These are phyloP conservation scores for Globisporangium polare DNA, from an alignment of 352 stramenopile genomes.

Conservation along the genomic window DNA sequence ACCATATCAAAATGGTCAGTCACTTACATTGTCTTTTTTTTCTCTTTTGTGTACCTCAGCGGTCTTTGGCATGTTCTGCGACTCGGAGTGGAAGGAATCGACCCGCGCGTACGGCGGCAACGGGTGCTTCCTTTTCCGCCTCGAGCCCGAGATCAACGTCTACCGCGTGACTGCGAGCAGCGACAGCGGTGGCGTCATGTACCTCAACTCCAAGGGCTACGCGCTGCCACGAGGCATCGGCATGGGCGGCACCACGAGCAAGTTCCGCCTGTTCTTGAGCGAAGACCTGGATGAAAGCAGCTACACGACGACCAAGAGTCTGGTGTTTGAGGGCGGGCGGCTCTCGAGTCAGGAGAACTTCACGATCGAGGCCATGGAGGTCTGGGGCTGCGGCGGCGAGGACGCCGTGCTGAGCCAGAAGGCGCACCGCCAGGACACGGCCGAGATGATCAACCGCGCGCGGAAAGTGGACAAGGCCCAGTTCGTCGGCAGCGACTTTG, in stretches of 20 bases:
- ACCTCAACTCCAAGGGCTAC: constrained; percentile 84
- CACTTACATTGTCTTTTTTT: background rate
- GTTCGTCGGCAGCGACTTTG: constrained; percentile 80
- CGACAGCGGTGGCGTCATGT: constrained; percentile 64
- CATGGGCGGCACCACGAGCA: constrained; percentile 70
- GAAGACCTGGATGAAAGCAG: constrained; percentile 84
- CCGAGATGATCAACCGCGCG: constrained; percentile 78
- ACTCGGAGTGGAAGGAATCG: constrained; percentile 83
- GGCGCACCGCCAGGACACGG: constrained; percentile 68
- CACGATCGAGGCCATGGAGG: constrained; percentile 60
- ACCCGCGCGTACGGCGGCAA: constrained; percentile 79
- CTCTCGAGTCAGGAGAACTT: constrained; percentile 65
- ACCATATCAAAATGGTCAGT: background rate
- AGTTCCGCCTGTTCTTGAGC: constrained; percentile 75
- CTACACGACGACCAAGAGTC: constrained; percentile 69
- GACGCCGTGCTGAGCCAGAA: constrained; percentile 47
- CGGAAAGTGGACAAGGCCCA: constrained; percentile 86
- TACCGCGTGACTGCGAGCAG: constrained; percentile 45
- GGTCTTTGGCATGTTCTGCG: constrained; percentile 85
- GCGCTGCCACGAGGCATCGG: constrained; percentile 68
- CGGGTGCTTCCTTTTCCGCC: constrained; percentile 75
- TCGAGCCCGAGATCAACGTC: constrained; percentile 56
- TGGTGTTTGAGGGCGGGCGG: constrained; percentile 65
- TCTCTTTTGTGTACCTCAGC: constrained; percentile 26
- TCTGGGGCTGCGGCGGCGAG: constrained; percentile 76